Percentiles rank a stretch among this genome's conserved stretches.
Conservation (phyloP, 306 rosid genomes). For the Cicer bijugum region DNA sequence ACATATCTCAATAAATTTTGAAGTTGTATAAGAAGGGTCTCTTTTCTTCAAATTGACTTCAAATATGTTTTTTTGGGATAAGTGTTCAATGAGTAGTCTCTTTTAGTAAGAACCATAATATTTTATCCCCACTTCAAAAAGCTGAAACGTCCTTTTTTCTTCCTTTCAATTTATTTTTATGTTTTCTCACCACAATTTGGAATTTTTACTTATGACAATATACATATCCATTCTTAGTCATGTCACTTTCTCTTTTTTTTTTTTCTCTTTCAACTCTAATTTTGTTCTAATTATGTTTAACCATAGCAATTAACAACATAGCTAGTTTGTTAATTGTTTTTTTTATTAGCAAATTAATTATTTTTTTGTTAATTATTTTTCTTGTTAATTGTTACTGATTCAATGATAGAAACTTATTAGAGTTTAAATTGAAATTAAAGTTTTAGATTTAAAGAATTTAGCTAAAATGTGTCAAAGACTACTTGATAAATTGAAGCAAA, state of each 20-base stretch:
- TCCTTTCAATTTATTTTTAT: conserved; percentile 23
- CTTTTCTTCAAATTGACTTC: conserved; percentile 55
- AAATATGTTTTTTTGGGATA: conserved; percentile 48
- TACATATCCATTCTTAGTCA: conserved; percentile 57
- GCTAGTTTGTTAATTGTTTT: too few species aligned
- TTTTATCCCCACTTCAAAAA: conserved; percentile 15
- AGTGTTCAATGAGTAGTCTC: conserved; percentile 48
- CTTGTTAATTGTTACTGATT: too few species aligned
- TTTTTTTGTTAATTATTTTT: too few species aligned
- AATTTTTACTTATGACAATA: conserved; percentile 50
- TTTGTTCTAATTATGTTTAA: too few species aligned
- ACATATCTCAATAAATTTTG: conserved; percentile 51
- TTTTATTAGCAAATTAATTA: too few species aligned
- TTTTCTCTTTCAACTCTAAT: too few species aligned
- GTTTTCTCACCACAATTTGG: conserved; percentile 44
- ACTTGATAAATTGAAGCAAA: too few species aligned
- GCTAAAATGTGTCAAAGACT: too few species aligned
- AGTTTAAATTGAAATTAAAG: too few species aligned
- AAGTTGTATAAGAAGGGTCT: conserved; percentile 47
- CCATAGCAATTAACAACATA: too few species aligned
- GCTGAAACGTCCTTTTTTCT: conserved; percentile 47
- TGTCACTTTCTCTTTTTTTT: conserved; percentile 62
- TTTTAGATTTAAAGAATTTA: too few species aligned
- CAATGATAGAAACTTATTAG: too few species aligned
- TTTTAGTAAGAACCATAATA: conserved; percentile 43